Evolutionary conservation across 441 rosid genomes (phyloP), one percentile per base, ranked within the genome.

Genomic region (Gossypium schwendimanii): DNA sequence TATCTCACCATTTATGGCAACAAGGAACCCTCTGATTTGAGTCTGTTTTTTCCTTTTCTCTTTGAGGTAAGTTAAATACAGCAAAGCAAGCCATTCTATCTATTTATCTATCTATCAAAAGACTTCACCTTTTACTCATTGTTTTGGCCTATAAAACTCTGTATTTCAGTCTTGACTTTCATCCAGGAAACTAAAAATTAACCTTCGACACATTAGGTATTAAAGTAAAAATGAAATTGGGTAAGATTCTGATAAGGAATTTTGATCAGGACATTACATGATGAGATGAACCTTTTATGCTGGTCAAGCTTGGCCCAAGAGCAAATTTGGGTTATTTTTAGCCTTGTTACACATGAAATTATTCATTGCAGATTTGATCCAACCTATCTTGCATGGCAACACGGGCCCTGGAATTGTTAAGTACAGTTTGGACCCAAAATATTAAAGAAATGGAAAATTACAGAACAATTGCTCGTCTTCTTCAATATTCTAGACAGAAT

Each of bases 401-500:
- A 36, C 26, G 8, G 49, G 49, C 49, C 64, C n/a, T 36, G 0
- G 49, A 17, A 6, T 62, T 20, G n/a, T 63, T 36, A 36, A 1
- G 33, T 7, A n/a, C 11, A 54, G 26, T 54, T 5, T 59, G 33
- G 50, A 63, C 9, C 69, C 31, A 20, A 47, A 36, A 14, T 23
- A 57, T 23, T 6, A 5, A 17, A 9, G 39, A 14, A 39, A 44
- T 20, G 21, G 11, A 68, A 31, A 10, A 28, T 67, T 68, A 20
- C 20, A 64, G 72, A 75, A 69, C 53, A 6, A 60, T 52, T 68
- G 1, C 14, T 23, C 3, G 54, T 21, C 62, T 75, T 60, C 73
- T n/a, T 21, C 69, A 49, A 23, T 45, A n/a, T 60, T 68, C 77
- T 49, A 36, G 73, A 68, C 41, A 59, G 76, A 55, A 62, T 61